Base-by-base conservation (phyloP, 2,329 filamentous ascomycete species). In the Tolypocladium inflatum region DNA sequence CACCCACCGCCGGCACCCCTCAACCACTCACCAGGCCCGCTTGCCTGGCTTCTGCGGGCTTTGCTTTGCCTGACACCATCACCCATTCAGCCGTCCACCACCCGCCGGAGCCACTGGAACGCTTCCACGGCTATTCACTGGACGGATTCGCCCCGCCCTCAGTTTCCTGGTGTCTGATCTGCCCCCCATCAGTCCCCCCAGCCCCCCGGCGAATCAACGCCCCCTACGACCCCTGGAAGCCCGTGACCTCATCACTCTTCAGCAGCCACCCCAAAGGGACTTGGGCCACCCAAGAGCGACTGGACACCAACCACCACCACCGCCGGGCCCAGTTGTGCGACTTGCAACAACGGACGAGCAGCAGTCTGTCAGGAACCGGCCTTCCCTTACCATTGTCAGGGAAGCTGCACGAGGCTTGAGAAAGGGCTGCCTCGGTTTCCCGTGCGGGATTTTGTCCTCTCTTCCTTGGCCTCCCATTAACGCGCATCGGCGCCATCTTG, bases 201-300 rank as follows among this genome's bases (percentile, higher is more conserved):
- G 41, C 39, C 56, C 26, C 48, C 37, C 26, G 38, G 38, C 54
- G 45, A 50, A 50, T 50, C 45, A 50, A 19, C 15, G 17, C 8
- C 54, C 54, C 15, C 45, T 41, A 37, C 52, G 52, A 58, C 58
- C 60, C 59, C 59, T 58, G 59, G 50, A 55, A 58, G 55, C 62
- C 62, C 63, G 65, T 67, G 65, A 67, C 64, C 65, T 65, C 64
- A 64, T 65, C 63, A 65, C 60, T 59, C 52, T 59, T 57, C 54
- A 53, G 56, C 39, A 55, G 45, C 41, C 53, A 60, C 63, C 55
- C 56, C 26, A 30, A 30, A 10, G 45, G 45, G 45, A 48, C 13
- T 23, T 15, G 15, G 45, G 26, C 45, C 37, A n/a, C 43, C 48
- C 57, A 55, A n/a, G 17, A 59, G 58, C 51, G 50, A 59, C 60